phyloP scores from a whole-genome alignment of 1,284 basidiomycete genomes.

The Golubevia sp. region DNA sequence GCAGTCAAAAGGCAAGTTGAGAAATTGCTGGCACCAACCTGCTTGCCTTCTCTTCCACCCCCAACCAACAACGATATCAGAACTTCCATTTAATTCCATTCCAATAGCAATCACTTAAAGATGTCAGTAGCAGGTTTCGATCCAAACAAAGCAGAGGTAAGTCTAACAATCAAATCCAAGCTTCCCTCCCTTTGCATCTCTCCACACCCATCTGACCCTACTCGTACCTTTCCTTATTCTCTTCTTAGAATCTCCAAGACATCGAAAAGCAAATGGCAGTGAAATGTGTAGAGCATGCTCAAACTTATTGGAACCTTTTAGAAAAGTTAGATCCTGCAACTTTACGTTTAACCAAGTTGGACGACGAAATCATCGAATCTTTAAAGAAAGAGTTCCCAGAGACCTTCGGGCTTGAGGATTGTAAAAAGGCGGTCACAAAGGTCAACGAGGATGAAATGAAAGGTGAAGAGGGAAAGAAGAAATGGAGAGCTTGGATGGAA shows the following conservation, averaged over 20 bases:
- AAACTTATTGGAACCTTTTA: slow-evolving; percentile 60
- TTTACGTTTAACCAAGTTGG: slow-evolving; percentile 55
- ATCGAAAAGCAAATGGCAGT: slow-evolving; percentile 62
- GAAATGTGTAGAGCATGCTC: slow-evolving; percentile 59
- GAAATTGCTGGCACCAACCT: no score
- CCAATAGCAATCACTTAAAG: background rate
- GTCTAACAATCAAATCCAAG: background rate
- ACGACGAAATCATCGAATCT: slow-evolving; percentile 47
- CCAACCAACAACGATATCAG: no score
- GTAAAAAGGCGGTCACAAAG: slow-evolving; percentile 34
- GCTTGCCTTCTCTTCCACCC: no score
- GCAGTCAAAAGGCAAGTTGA: no score
- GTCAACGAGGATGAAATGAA: slow-evolving; percentile 60
- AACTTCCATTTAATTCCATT: no score
- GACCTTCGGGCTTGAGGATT: slow-evolving; percentile 16
- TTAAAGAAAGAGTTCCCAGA: slow-evolving; percentile 36
- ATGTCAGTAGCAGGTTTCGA: background rate
- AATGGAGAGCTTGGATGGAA: slow-evolving; percentile 55
- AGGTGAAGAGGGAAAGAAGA: slow-evolving; percentile 51
- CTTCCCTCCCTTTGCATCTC: background rate
- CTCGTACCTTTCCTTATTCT: background rate
- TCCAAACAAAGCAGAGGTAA: background rate
- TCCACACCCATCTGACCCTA: background rate
- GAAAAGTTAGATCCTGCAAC: slow-evolving; percentile 53
- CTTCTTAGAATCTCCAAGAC: slow-evolving; percentile 51